Base-by-base conservation (phyloP, 805 yeast species). In the Metschnikowia shivogae region DNA sequence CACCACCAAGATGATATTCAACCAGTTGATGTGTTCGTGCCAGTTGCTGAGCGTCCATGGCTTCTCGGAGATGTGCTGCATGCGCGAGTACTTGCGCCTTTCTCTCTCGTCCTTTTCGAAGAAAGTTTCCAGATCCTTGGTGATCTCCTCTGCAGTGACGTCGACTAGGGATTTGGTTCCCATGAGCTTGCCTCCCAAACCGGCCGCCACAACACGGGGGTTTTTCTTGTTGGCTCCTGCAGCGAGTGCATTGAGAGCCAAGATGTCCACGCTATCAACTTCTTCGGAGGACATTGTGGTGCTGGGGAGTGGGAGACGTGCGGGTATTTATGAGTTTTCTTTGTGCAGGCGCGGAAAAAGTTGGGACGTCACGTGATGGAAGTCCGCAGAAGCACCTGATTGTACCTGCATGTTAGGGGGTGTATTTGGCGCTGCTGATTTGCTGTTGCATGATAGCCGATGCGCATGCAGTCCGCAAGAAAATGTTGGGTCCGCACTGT, bases 21-120 rank as follows among this genome's bases (percentile, higher is more conserved):
- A 67, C 93, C 93, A 86, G 66, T 86, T 86, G 57, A 86, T 68
- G 63, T 86, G 89, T 56, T 77, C 66, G 58, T 80, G 72, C 88
- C 92, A 86, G 65, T 86, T 86, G 39, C 68, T 53, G 42, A 70
- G 49, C 19, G 93, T 86, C 89, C 89, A 85, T 13, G 89, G 87
- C 67, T 80, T 77, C 60, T 86, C 95, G 40, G 86, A 78, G 44
- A 86, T 84, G 60, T 86, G 95, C 49, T 59, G 62, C 11, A 59
- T 57, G 43, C 67, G 65, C 45, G 64, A 54, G 52, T 63, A 72
- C 52, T 73, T 73, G 31, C 62, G 64, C 44, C 67, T 62, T 46
- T 73, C 70, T n/a, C 60, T 45, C 41, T 54, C 63, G 46, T 68
- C 74, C 54, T 65, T 66, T 50, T 69, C 73, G 45, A 55, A 64